phyloP scores from a whole-genome alignment of 352 stramenopile species.

The Pythium myriotylum region DNA sequence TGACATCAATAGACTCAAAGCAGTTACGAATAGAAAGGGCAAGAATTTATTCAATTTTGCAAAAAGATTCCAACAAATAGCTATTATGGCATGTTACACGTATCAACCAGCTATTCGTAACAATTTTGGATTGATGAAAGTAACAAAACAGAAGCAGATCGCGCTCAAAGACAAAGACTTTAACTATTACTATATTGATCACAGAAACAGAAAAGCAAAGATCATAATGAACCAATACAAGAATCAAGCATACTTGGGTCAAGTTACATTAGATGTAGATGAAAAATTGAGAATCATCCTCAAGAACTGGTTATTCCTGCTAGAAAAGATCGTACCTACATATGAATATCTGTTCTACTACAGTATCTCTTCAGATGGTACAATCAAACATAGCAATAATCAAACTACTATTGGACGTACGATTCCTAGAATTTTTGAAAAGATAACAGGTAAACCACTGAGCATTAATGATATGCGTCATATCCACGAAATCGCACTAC shows the following conservation, averaged over 20 bases:
- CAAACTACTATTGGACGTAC: constrained; percentile 17
- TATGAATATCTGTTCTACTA: constrained; percentile 17
- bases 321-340: constrained; percentile 6
- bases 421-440: constrained; percentile 15
- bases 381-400: constrained; percentile 19
- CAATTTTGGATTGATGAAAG: constrained; percentile 14
- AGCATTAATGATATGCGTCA: constrained; percentile 14
- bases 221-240: constrained; percentile 18
- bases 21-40: constrained; percentile 12
- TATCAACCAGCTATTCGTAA: constrained; percentile 14
- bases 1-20: constrained; percentile 11
- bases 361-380: constrained; percentile 15
- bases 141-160: constrained; percentile 13
- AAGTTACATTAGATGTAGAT: constrained; percentile 12
- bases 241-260: constrained; percentile 12
- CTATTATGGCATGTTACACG: constrained; percentile 10
- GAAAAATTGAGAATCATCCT: constrained; percentile 14
- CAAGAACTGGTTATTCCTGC: constrained; percentile 16
- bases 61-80: constrained; percentile 16
- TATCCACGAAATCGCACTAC: constrained; percentile 12
- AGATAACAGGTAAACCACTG: constrained; percentile 13
- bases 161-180: constrained; percentile 14
- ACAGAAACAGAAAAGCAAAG: constrained; percentile 13
- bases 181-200: constrained; percentile 16
- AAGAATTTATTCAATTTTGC: constrained; percentile 18